A percentile compares a stretch with the other conserved stretches of the same genome.
Evolutionary conservation across 2,329 filamentous ascomycete genomes (phyloP).

Genomic region (Colletotrichum higginsianum): DNA sequence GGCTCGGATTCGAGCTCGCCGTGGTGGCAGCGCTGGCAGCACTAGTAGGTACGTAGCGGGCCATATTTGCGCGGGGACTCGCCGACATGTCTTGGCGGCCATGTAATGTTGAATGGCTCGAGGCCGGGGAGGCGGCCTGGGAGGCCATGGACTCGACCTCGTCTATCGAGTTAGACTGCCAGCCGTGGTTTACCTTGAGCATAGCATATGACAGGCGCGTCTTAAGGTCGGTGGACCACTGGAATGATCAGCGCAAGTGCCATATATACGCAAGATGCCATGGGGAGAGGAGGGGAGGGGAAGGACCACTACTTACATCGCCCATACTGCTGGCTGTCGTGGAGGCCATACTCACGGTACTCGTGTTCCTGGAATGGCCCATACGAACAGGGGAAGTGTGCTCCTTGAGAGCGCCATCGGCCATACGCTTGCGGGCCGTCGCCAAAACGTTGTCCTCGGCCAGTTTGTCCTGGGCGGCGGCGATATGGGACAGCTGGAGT

Average conservation of each 20-base stretch:
- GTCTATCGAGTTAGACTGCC: slow-evolving; percentile 83
- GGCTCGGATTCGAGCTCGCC: slow-evolving; percentile 47
- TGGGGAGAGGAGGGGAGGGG: neutral
- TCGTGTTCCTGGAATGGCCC: slow-evolving; percentile 80
- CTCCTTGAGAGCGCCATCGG: slow-evolving; percentile 80
- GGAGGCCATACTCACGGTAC: slow-evolving; percentile 73
- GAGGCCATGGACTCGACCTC: slow-evolving; percentile 84
- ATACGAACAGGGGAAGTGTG: slow-evolving; percentile 64
- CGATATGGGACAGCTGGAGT: slow-evolving; percentile 71
- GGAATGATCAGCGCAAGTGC: slow-evolving; percentile 44
- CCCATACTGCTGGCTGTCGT: slow-evolving; percentile 80
- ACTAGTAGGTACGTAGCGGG: slow-evolving; percentile 31
- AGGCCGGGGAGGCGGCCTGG: slow-evolving; percentile 74
- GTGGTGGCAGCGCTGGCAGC: slow-evolving; percentile 42
- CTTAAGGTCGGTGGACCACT: slow-evolving; percentile 85
- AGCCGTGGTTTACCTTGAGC: slow-evolving; percentile 92
- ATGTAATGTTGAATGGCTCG: slow-evolving; percentile 71
- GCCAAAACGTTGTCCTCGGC: slow-evolving; percentile 50
- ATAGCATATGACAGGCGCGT: slow-evolving; percentile 93
- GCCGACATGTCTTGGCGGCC: slow-evolving; percentile 65
- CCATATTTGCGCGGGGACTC: slow-evolving; percentile 61
- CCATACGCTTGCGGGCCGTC: slow-evolving; percentile 78
- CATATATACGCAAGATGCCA: neutral
- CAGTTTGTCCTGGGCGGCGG: slow-evolving; percentile 68
- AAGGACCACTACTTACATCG: slow-evolving; percentile 71